Base-by-base conservation (phyloP, 106 monocot species). In the Dactylorhiza incarnata region DNA sequence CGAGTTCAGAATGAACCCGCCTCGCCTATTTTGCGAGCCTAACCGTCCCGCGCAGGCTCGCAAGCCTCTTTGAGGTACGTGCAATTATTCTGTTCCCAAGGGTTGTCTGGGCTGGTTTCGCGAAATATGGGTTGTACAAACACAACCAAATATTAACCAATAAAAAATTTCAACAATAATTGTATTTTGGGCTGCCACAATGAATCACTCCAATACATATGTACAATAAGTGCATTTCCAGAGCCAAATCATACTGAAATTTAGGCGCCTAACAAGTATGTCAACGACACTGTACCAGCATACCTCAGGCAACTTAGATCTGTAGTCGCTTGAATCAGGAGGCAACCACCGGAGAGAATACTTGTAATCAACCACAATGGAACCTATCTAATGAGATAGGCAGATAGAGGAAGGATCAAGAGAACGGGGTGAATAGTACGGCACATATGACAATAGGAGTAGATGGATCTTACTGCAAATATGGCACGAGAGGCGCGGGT, bases 401-500 rank as follows among this genome's bases (percentile, higher is more conserved):
- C 6, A 58, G 49, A 7, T 70, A 65, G 19, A 24, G 16, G 12
- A 46, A 20, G 50, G 7, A 19, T 49, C n/a, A 45, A 14, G 5
- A 59, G 62, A 37, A 62, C 3, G 8, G 74, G 24, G 70, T 6
- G 55, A 8, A 53, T 1, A 49, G 29, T n/a, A 7, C 20, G 22
- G 73, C 46, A 15, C 6, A 52, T 44, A 48, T 20, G n/a, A 3
- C 46, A 12, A 26, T 13, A 16, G 3, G 48, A 22, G 22, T 65
- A 76, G 6, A 15, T 48, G 47, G 48, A 53, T 50, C 78, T 49
- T 29, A 95, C 95, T 13, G 89, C 89, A 77, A 82, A 89, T 22
- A 92, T 74, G 52, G 95, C 93, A 25, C 93, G 90, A 37, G 87
- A 90, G 20, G 89, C 87, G n/a, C 93, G 89, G 59, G 77, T 73